Evolutionary conservation across 768 basidiomycete species (phyloP).

Genomic region (Boletus subparvulus): DNA sequence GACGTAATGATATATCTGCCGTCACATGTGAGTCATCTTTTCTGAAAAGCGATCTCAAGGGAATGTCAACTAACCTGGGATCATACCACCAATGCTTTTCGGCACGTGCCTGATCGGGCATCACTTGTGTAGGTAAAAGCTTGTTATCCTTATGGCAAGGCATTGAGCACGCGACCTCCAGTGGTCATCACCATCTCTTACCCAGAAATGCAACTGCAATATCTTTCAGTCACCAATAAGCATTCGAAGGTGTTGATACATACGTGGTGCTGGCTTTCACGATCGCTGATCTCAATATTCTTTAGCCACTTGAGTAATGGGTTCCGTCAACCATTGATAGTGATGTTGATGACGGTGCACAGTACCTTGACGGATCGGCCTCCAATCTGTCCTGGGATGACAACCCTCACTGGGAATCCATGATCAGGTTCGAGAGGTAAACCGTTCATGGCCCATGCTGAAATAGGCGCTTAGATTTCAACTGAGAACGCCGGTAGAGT

Average conservation of each 20-base stretch:
- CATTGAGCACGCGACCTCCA: conserved; percentile 1
- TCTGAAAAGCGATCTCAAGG: background rate
- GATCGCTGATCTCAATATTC: conserved; percentile 49
- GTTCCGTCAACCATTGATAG: background rate
- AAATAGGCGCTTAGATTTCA: background rate
- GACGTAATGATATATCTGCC: conserved; percentile 35
- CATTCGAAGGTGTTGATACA: background rate
- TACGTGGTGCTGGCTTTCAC: conserved; percentile 55
- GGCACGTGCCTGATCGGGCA: conserved; percentile 50
- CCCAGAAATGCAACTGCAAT: conserved; percentile 37
- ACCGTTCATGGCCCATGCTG: conserved; percentile 61
- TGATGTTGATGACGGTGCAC: background rate
- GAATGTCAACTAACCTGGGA: conserved; percentile 33
- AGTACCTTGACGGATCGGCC: conserved; percentile 49
- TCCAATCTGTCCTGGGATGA: conserved; percentile 64
- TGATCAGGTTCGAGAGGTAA: conserved; percentile 59
- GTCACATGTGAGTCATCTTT: background rate
- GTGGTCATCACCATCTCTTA: conserved; percentile 3
- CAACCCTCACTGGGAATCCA: conserved; percentile 62
- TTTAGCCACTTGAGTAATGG: conserved; percentile 47
- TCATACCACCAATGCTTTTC: conserved; percentile 59
- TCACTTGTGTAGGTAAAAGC: conserved; percentile 52
- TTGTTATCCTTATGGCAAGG: conserved; percentile 48
- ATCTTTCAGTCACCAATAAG: background rate
- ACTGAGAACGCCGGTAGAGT: background rate